Base-by-base conservation (phyloP, 768 basidiomycete species). In the Termitomyces sp. region DNA sequence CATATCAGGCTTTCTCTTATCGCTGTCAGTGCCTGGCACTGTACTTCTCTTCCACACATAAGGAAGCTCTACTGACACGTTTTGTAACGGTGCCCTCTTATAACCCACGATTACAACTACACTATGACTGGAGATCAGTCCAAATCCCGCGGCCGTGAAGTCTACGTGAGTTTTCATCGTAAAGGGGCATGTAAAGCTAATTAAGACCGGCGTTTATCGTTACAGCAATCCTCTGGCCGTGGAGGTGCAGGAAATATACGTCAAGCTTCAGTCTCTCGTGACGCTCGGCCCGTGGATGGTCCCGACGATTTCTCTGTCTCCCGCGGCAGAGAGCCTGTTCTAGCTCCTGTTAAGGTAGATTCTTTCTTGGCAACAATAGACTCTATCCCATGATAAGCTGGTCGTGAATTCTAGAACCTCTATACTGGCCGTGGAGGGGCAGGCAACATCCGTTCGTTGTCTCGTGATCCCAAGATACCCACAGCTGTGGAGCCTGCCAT, bases 361-460 rank as follows among this genome's bases (percentile, higher is more conserved):
- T 11, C 5, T 24, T 16, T 24, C 7, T 42, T 20, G 40, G 16
- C 39, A 55, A 33, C 12, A 55, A 15, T 32, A 55, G 24, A 32
- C 18, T n/a, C 11, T 9, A 28, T 40, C 54, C n/a, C 32, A 42
- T 32, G 40, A 33, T 33, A 42, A n/a, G 20, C n/a, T 33, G 28
- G 2, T 65, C 12, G 16, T 36, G 18, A 22, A 24, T 48, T 15
- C 7, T 65, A 84, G 76, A 60, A 80, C 18, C 78, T 75, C 64
- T 86, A 84, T 20, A 81, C 82, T 46, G 94, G 94, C 12, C 85
- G 92, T 55, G 93, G 94, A 32, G 94, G 94, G 16, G 83, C 83
- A 8, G 94, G 93, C 9, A 96, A 96, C 79, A 86, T 95, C 55
- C 86, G 90, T 59, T 89, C 91, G 2, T 87, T 87, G 0, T 91